phyloP scores from a whole-genome alignment of 2,329 filamentous ascomycete species.

The Hypoxylon rubiginosum region DNA sequence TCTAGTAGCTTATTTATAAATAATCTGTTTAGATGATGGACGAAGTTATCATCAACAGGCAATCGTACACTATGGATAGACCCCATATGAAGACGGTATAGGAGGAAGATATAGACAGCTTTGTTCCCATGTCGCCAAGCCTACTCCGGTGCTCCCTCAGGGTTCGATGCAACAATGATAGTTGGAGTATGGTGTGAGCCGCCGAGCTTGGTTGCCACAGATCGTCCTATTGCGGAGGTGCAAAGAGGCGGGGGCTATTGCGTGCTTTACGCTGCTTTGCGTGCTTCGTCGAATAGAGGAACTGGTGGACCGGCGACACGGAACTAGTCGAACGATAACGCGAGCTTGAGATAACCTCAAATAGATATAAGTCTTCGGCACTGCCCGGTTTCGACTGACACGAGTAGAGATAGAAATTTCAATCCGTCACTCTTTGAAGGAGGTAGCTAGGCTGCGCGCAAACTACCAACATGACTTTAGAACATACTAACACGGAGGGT shows the following conservation, averaged over 20 bases:
- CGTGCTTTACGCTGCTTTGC: slow-evolving; percentile 32
- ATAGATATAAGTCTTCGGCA: slow-evolving; percentile 27
- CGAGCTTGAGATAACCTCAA: slow-evolving; percentile 30
- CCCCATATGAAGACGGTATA: slow-evolving; percentile 10
- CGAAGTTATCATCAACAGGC: slow-evolving; percentile 8
- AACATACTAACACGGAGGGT: slow-evolving; percentile 21
- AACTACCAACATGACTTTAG: slow-evolving; percentile 30
- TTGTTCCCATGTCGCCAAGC: slow-evolving; percentile 15
- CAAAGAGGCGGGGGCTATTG: slow-evolving; percentile 43
- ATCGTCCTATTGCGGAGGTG: slow-evolving; percentile 41
- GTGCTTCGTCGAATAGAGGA: slow-evolving; percentile 34
- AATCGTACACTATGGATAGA: slow-evolving; percentile 6
- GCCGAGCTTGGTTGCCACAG: slow-evolving; percentile 19
- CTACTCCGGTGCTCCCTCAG: slow-evolving; percentile 20
- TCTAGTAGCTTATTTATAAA: slow-evolving; percentile 24
- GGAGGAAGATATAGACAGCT: not conserved
- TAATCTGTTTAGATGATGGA: not conserved
- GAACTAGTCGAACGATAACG: slow-evolving; percentile 35
- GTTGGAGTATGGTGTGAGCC: slow-evolving; percentile 18
- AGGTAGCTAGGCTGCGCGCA: not conserved
- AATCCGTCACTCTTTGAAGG: not conserved
- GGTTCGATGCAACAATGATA: slow-evolving; percentile 19
- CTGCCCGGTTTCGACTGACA: slow-evolving; percentile 10
- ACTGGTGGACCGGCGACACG: slow-evolving; percentile 27
- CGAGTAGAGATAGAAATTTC: slow-evolving; percentile 4